Evolutionary conservation across 31 red algal species (phyloP).

Genomic region (Porphyra umbilicalis): DNA sequence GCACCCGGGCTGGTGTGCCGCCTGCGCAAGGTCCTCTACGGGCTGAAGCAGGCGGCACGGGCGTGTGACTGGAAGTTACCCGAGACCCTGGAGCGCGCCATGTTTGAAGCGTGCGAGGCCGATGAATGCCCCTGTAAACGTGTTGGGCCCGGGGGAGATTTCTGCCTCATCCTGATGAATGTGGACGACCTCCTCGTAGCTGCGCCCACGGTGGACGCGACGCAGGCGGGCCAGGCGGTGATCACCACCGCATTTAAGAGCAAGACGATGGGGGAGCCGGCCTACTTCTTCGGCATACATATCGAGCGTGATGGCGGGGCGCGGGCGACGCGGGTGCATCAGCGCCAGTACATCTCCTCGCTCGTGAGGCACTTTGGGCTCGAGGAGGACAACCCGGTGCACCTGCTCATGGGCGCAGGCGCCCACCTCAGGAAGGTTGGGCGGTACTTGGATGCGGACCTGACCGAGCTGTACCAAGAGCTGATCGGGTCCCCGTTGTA

Average conservation of each 20-base stretch:
- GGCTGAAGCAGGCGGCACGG: too few species aligned
- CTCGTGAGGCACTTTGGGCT: slow-evolving; percentile 6
- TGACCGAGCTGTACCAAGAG: too few species aligned
- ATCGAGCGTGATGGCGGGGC: background rate
- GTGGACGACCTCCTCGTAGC: slow-evolving; percentile 25
- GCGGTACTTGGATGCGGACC: background rate
- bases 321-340: background rate
- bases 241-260: slow-evolving; percentile 7
- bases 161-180: slow-evolving; percentile 7
- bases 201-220: background rate
- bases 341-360: background rate
- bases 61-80: background rate
- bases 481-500: background rate
- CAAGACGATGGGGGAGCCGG: background rate
- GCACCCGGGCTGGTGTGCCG: too few species aligned
- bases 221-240: background rate
- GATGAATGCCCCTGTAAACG: slow-evolving; percentile 1
- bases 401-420: slow-evolving; percentile 1
- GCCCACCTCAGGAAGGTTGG: background rate
- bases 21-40: too few species aligned
- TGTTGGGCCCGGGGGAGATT: background rate
- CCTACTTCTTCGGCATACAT: slow-evolving; percentile 16
- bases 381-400: background rate
- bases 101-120: background rate
- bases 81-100: background rate